Percentiles rank a stretch among this genome's conserved stretches.
Evolutionary conservation across 2,329 filamentous ascomycete genomes (phyloP).

Genomic region (Daldinia eschscholtzii): DNA sequence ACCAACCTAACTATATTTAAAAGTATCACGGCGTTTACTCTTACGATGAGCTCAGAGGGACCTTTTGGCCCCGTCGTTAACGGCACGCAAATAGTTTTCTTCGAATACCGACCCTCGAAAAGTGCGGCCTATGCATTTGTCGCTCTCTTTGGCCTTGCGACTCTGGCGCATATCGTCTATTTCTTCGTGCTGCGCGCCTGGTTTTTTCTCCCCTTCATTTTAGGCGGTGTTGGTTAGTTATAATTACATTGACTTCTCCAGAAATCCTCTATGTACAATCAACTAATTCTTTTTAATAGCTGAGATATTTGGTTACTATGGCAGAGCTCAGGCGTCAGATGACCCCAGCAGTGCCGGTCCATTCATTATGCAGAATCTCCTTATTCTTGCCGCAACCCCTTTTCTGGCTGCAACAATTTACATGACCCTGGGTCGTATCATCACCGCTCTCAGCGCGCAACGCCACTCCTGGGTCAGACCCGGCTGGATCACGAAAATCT

Average conservation of each 20-base stretch:
- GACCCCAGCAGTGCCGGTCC: slow-evolving; percentile 27
- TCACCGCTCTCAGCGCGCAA: slow-evolving; percentile 45
- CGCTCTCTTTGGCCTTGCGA: slow-evolving; percentile 37
- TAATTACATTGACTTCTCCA: not conserved
- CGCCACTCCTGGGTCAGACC: slow-evolving; percentile 27
- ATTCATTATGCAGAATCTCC: slow-evolving; percentile 45
- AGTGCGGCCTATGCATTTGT: slow-evolving; percentile 35
- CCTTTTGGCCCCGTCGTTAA: slow-evolving; percentile 40
- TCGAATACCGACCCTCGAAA: slow-evolving; percentile 37
- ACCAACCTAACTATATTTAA: too few species aligned
- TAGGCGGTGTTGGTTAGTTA: slow-evolving; percentile 36
- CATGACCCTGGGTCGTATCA: slow-evolving; percentile 55
- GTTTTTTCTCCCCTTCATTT: slow-evolving; percentile 42
- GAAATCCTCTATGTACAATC: not conserved
- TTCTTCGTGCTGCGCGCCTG: slow-evolving; percentile 35
- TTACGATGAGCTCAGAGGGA: slow-evolving; percentile 16
- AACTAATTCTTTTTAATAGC: slow-evolving; percentile 15
- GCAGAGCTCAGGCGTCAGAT: slow-evolving; percentile 42
- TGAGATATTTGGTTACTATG: slow-evolving; percentile 45
- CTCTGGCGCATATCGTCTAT: slow-evolving; percentile 33
- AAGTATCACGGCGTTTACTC: too few species aligned
- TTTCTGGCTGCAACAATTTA: slow-evolving; percentile 55
- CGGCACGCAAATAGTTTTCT: slow-evolving; percentile 41
- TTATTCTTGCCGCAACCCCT: slow-evolving; percentile 44
- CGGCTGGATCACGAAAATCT: slow-evolving; percentile 59